Evolutionary conservation across 768 basidiomycete species (phyloP), one percentile per base, ranked within the genome.

Genomic region (Phylloporus sp.): DNA sequence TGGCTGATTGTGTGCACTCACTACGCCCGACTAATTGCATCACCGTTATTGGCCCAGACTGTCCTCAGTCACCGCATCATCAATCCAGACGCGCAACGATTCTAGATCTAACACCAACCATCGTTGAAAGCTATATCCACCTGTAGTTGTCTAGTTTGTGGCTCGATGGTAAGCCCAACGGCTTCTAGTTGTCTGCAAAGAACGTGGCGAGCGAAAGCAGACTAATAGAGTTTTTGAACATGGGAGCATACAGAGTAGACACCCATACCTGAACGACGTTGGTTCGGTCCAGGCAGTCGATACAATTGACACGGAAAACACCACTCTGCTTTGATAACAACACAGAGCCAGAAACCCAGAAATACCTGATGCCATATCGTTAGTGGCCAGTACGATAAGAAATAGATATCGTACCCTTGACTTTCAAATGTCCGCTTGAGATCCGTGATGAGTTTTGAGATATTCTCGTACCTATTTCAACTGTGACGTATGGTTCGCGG

Each of bases 21-120:
- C 88, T 91, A 92, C 49, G 87, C 86, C 49, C 88, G 79, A 66
- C 90, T 94, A 52, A 97, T 90, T 6, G 91, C 88, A 65, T 99
- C 97, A 0, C 97, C 97, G 59, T 98, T 98, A 64, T 98, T 97
- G 2, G 97, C 97, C 97, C 97, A 99, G 16, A 92, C 90, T 90
- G 39, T 52, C 22, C 47, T 9, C 27, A 24, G 22, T 34, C 15
- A 42, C n/a, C 8, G 4, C 27, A 54, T 15, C 45, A 32, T 49
- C 24, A 42, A 45, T 43, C 26, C 5, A 7, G 29, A 23, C 38
- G 45, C 10, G 13, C 1, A 1, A 12, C 20, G 9, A 27, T 45
- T 34, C 44, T 41, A 16, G 24, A 49, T 34, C 12, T n/a, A 32
- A 23, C 47, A 58, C 68, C 36, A 46, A 89, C 89, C 82, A 65